Evolutionary conservation across 2,329 filamentous ascomycete species (phyloP).

Genomic region (Venturiaceae sp.): DNA sequence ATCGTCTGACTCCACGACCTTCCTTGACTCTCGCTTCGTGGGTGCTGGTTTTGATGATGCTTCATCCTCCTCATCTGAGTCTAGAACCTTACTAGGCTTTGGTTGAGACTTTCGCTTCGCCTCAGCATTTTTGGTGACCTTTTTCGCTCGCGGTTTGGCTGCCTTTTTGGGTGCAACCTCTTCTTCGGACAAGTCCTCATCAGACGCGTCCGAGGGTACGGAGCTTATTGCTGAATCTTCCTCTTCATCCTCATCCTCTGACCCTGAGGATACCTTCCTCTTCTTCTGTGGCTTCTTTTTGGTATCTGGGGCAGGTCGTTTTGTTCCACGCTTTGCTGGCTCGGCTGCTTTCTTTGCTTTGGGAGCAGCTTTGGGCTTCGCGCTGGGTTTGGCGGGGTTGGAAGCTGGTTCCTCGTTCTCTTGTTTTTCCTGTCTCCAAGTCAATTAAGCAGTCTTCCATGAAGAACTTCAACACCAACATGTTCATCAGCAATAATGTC

Average conservation of each 20-base stretch:
- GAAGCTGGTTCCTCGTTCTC: neutral
- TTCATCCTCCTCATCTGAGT: conserved; percentile 1
- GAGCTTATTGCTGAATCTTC: conserved; percentile 2
- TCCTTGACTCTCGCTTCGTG: neutral
- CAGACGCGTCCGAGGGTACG: neutral
- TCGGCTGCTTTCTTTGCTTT: neutral
- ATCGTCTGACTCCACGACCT: neutral
- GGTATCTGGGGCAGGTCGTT: conserved; percentile 13
- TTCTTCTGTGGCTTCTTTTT: conserved; percentile 8
- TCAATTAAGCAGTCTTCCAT: neutral
- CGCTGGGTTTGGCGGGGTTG: conserved; percentile 17
- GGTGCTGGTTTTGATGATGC: neutral
- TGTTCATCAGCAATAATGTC: conserved; percentile 43
- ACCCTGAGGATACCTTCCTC: neutral
- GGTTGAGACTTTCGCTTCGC: neutral
- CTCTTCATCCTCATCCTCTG: conserved; percentile 10
- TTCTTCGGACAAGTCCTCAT: neutral
- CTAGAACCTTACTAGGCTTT: neutral
- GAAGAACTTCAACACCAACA: conserved; percentile 16
- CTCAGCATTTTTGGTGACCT: neutral
- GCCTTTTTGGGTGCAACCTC: neutral
- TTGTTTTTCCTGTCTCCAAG: conserved; percentile 7
- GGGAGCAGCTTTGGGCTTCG: conserved; percentile 6
- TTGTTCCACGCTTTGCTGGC: conserved; percentile 13
- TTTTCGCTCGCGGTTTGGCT: neutral